Evolutionary conservation across 345 rosid genomes (phyloP).

Genomic region (Camelina hispida): DNA sequence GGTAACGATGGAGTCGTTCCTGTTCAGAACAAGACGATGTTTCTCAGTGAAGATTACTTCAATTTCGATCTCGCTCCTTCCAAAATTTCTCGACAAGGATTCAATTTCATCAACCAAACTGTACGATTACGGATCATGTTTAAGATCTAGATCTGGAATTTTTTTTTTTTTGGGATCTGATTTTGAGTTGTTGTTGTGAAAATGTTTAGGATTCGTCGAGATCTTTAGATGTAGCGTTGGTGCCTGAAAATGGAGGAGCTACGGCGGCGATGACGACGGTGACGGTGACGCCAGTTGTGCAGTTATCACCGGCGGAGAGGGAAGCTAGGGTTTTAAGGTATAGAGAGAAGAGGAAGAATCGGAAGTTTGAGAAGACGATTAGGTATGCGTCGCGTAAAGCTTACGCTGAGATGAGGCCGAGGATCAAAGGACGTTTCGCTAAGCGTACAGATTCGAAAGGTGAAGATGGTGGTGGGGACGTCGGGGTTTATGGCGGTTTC

Average conservation of each 20-base stretch:
- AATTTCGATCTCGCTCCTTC: slow-evolving; percentile 59
- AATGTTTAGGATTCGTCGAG: slow-evolving; percentile 68
- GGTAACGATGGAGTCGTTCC: slow-evolving; percentile 90
- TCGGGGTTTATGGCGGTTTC: slow-evolving; percentile 53
- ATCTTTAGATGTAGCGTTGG: slow-evolving; percentile 76
- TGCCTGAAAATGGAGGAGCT: slow-evolving; percentile 69
- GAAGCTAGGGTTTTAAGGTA: slow-evolving; percentile 94
- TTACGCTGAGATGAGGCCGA: slow-evolving; percentile 81
- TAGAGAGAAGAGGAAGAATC: slow-evolving; percentile 89
- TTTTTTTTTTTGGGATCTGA: background rate
- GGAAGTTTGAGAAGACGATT: slow-evolving; percentile 93
- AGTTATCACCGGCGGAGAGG: slow-evolving; percentile 75
- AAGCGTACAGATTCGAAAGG: slow-evolving; percentile 56
- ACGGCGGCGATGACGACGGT: slow-evolving; percentile 42
- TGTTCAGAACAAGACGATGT: slow-evolving; percentile 51
- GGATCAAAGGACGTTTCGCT: slow-evolving; percentile 90
- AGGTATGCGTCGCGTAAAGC: slow-evolving; percentile 90
- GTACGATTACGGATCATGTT: slow-evolving; percentile 49
- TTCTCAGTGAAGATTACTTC: slow-evolving; percentile 54
- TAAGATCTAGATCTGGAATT: slow-evolving; percentile 5
- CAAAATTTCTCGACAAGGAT: slow-evolving; percentile 46
- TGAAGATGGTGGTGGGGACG: slow-evolving; percentile 42
- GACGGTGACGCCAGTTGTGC: slow-evolving; percentile 48
- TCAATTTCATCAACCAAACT: slow-evolving; percentile 49
- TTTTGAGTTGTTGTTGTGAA: background rate